Evolutionary conservation across 2,329 filamentous ascomycete species (phyloP).

Genomic region (Dactylonectria macrodidyma): DNA sequence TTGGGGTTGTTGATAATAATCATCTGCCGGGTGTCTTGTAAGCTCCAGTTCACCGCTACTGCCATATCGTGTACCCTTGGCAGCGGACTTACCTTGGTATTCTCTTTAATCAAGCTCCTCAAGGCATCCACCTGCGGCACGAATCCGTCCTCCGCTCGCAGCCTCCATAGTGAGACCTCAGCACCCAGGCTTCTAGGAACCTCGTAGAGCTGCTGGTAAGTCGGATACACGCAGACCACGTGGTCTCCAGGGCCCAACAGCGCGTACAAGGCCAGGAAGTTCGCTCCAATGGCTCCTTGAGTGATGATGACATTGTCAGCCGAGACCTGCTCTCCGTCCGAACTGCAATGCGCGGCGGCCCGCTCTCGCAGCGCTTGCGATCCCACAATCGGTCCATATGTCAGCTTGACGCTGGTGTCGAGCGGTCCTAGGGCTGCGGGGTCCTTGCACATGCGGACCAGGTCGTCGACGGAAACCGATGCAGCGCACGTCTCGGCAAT

Average conservation of each 20-base stretch:
- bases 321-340: conserved; percentile 62
- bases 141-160: conserved; percentile 76
- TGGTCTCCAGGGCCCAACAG: conserved; percentile 83
- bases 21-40: conserved; percentile 50
- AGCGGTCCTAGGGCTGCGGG: conserved; percentile 59
- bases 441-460: conserved; percentile 72
- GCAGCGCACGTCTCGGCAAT: conserved; percentile 85
- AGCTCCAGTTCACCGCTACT: conserved; percentile 3
- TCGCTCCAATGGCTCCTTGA: conserved; percentile 87
- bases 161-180: conserved; percentile 83
- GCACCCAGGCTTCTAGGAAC: conserved; percentile 83
- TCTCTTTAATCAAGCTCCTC: conserved; percentile 73
- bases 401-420: conserved; percentile 70
- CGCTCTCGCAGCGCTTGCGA: conserved; percentile 74
- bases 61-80: too few relatives aligned
- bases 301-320: conserved; percentile 81
- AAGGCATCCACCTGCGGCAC: conserved; percentile 78
- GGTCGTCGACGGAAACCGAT: conserved; percentile 80
- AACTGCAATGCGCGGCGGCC: conserved; percentile 76
- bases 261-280: conserved; percentile 83
- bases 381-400: conserved; percentile 82
- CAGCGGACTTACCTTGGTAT: conserved; percentile 72
- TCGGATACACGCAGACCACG: conserved; percentile 89
- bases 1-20: conserved; percentile 79
- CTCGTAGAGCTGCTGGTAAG: conserved; percentile 87